A percentile compares a stretch with the other conserved stretches of the same genome.
Conservation (phyloP, 1,284 basidiomycete species). For the Papiliotrema laurentii region DNA sequence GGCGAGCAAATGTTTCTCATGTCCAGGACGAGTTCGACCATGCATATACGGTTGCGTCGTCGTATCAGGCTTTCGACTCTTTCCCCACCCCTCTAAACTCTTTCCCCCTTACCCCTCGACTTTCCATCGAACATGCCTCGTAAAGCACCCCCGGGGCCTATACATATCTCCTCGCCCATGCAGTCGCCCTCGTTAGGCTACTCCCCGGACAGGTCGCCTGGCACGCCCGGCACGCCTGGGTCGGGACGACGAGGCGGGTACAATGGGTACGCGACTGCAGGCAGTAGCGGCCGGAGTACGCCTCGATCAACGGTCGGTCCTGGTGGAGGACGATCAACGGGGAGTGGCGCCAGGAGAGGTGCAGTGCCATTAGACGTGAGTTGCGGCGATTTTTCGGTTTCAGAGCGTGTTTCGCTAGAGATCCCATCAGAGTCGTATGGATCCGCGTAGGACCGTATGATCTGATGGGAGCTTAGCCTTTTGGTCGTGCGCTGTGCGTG, state of each 20-base stretch:
- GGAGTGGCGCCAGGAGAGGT: background rate
- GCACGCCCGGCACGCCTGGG: background rate
- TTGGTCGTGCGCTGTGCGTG: background rate
- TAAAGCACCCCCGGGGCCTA: background rate
- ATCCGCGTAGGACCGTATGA: background rate
- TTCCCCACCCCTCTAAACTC: no score
- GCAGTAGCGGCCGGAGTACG: no score
- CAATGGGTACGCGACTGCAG: no score
- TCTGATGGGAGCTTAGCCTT: background rate
- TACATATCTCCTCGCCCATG: background rate
- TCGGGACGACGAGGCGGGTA: no score
- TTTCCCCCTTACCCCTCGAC: no score
- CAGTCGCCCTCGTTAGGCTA: background rate
- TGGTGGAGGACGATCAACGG: background rate
- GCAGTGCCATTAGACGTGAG: background rate
- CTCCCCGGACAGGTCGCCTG: background rate
- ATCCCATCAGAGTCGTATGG: background rate
- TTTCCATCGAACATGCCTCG: no score
- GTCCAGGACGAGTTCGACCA: no score
- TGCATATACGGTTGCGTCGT: no score
- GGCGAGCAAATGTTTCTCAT: no score
- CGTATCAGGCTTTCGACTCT: no score
- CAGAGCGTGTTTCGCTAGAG: background rate
- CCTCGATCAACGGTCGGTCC: background rate
- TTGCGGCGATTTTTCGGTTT: background rate